Base-by-base conservation (phyloP, 495 filamentous ascomycete species). In the Staphylotrichum longicolle region DNA sequence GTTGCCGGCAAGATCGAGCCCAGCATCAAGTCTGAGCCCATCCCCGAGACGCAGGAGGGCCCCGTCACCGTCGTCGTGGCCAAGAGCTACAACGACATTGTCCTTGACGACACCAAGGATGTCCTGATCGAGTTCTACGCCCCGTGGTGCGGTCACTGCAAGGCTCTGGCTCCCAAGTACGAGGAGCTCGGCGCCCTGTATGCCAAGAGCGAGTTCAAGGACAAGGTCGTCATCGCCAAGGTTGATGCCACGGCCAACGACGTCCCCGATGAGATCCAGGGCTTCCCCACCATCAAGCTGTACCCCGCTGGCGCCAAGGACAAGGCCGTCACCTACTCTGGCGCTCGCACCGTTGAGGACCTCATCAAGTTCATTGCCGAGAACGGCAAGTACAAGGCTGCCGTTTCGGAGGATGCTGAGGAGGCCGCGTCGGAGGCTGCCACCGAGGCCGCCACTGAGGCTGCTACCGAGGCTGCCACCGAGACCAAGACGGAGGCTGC, bases 101-200 rank as follows among this genome's bases (percentile, higher is more conserved):
- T 99, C 70, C 83, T 97, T 39, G 86, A 99, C 68, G 88, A 96
- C 72, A 82, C 89, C 64, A 96, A 98, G 85, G 94, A 99, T 77
- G 94, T 99, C 48, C 84, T 99, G 63, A 84, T 96, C 60, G 94
- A 99, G 81, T 99, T 96, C 83, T 99, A 95, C 75, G 94, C 94
- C 32, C 95, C 95, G 46, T 98, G 94, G 95, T 99, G 95, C 74
- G 94, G 94, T 66, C 94, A 98, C 84, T 98, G 94, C 89, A 98
- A 98, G 82, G 88, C 91, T 63, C 79, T 94, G 37, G 90, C 89
- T 48, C 90, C 90, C 62, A 91, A 94, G 80, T 94, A 93, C 72
- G 91, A 95, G 65, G 91, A 96, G 74, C 90, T 99, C 59, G 94
- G 87, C 34, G 77, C 78, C 58, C 79, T 96, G 57, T 99, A 93